Percentiles rank a stretch among this genome's conserved stretches.
Evolutionary conservation across 768 basidiomycete species (phyloP).

Genomic region (Postia placenta): DNA sequence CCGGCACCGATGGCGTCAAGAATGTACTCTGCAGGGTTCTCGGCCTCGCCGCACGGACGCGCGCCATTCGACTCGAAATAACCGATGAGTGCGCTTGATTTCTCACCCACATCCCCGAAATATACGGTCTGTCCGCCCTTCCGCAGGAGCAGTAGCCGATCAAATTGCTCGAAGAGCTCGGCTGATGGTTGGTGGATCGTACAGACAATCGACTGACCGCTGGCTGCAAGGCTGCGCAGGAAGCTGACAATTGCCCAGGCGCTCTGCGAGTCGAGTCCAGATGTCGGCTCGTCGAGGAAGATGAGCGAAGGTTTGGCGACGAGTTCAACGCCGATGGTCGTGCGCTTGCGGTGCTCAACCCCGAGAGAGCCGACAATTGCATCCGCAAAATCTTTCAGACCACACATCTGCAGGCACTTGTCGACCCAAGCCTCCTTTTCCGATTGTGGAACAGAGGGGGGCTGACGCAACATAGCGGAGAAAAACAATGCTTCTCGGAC

Average conservation of each 20-base stretch:
- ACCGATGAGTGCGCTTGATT: slow-evolving; percentile 53
- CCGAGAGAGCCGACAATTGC: slow-evolving; percentile 63
- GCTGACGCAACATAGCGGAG: slow-evolving; percentile 77
- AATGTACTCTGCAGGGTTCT: slow-evolving; percentile 62
- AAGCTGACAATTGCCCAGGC: slow-evolving; percentile 81
- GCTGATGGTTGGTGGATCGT: slow-evolving; percentile 76
- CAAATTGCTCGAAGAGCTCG: slow-evolving; percentile 80
- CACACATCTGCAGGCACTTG: slow-evolving; percentile 54
- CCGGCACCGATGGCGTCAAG: slow-evolving; percentile 55
- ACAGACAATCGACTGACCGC: slow-evolving; percentile 86
- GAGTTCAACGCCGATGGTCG: slow-evolving; percentile 84
- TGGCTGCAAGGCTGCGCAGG: slow-evolving; percentile 67
- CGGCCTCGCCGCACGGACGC: slow-evolving; percentile 50
- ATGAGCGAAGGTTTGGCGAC: slow-evolving; percentile 81
- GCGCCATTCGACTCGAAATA: slow-evolving; percentile 76
- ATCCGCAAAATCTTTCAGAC: slow-evolving; percentile 57
- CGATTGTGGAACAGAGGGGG: slow-evolving; percentile 46
- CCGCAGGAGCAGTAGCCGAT: slow-evolving; percentile 68
- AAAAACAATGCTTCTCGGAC: slow-evolving; percentile 78
- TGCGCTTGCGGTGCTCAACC: slow-evolving; percentile 72
- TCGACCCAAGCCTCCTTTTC: slow-evolving; percentile 77
- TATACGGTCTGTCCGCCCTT: slow-evolving; percentile 71
- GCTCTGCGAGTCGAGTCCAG: slow-evolving; percentile 81
- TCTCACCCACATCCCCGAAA: slow-evolving; percentile 62
- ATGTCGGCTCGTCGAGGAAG: slow-evolving; percentile 86